Evolutionary conservation across 2,329 filamentous ascomycete species (phyloP), one percentile per base, ranked within the genome.

Genomic region (Penicillium oxalicum): DNA sequence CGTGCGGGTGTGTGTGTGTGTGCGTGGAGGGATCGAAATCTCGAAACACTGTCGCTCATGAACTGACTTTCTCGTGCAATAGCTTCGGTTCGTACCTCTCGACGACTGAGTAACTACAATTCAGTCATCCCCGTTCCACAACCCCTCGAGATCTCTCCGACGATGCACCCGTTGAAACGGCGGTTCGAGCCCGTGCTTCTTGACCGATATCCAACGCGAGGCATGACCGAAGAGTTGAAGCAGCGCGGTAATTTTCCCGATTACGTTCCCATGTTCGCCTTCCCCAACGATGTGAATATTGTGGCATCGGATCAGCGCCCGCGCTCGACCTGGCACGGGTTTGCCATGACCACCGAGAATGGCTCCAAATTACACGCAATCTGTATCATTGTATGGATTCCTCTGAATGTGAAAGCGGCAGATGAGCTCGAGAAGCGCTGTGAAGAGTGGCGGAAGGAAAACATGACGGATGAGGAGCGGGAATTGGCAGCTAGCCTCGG

Each of bases 231-330:
- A 50, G 91, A 96, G 59, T 70, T 86, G 44, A 82, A 87, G 58
- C 80, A 86, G 61, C 80, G 93, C 62, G 90, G 89, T 46, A 84
- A 81, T 49, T 97, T 98, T 64, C 93, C 93, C 0, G 93, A 98
- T 65, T 98, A 96, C 62, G 89, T 98, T 13, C 93, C 93, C 48
- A 97, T 98, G 93, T 98, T 98, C 70, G 91, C 93, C 46, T 98
- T 97, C 62, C 93, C 93, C 40, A 96, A 97, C 69, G 93, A 98
- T 68, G 93, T 98, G 60, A 90, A 90, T 55, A 93, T 98, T 45
- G 88, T 97, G 8, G 96, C 93, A 1, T 91, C 91, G 1, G 93
- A 98, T 63, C 89, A 95, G 66, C 81, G 91, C 53, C 93, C 93
- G 1, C 80, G 90, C 53, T 91, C 93, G n/a, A 96, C 91, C 25